Base-by-base conservation (phyloP, 1,139 yeast genomes). In the Taphrina populina region DNA sequence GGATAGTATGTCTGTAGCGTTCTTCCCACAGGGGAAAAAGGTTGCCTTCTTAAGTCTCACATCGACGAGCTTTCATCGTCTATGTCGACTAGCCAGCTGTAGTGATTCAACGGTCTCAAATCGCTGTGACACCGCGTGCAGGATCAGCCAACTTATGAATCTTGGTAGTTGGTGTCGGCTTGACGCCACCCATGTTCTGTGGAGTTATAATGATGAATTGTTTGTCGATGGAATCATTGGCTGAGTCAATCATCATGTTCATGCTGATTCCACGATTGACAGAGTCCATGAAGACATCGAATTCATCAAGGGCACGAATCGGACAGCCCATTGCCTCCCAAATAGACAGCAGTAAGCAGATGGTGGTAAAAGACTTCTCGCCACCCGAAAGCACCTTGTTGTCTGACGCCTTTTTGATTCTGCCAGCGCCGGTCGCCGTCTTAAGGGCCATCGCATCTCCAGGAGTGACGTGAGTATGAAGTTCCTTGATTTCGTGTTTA, bases 271-370 rank as follows among this genome's bases (percentile, higher is more conserved):
- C 77, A 63, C 98, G 78, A 66, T 90, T 90, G 24, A 88, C 87
- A 46, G 90, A 88, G 69, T 94, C 99, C 98, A 94, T 92, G 65
- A 84, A 94, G 27, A 94, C 98, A 71, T 94, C 99, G 68, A 92
- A 94, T 69, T 94, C 99, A 70, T 94, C 99, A 59, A 94, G 72
- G 0, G 96, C 97, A 59, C 95, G 78, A 20, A 94, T 78, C 59
- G 84, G 80, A 0, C 95, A 83, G 58, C 84, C 82, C 95, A 92
- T 88, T 23, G 88, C 83, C 61, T 82, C 81, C 99, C 99, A 94
- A 43, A 95, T 85, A 0, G 97, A 85, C 60, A 90, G 75, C 52
- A 94, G 72, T 58, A 94, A 76, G 0, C 96, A 87, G 62, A 92
- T 83, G 67, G 94, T 98, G 0, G 96, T 82, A 67, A 85, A 92